Evolutionary conservation across 768 basidiomycete species (phyloP), one percentile per base, ranked within the genome.

Genomic region (Mycena kentingensis): DNA sequence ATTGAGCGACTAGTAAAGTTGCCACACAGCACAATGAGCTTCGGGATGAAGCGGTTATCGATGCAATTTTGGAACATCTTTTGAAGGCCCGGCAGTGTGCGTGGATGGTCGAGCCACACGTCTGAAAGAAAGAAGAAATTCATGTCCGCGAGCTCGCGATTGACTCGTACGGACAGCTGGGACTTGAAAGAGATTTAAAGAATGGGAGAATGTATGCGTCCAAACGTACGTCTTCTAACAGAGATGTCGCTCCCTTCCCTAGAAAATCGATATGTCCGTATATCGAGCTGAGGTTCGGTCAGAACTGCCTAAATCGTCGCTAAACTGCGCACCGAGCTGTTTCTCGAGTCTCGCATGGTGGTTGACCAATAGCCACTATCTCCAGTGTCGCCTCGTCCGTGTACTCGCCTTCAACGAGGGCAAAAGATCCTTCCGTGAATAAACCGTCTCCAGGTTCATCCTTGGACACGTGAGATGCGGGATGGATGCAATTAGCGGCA

Each of bases 231-330:
- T 98, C 97, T 73, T 98, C 95, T 5, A 89, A 72, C 19, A 93
- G 70, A 2, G 95, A 93, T 2, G 94, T 89, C 3, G 91, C 84
- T 2, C 97, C 97, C 62, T 89, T 85, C n/a, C 97, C 97, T 11
- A 98, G 79, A 64, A 98, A 97, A 68, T 99, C 97, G 26, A 98
- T 86, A 65, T 98, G 97, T 0, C 95, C 97, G 65, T 91, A 97
- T 59, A 98, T 87, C 34, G 89, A 92, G 13, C 51, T 63, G 46
- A 68, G 10, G 37, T 28, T 34, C 8, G 31, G 44, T 10, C n/a
- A n/a, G n/a, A n/a, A n/a, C n/a, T n/a, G n/a, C n/a, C n/a, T n/a
- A n/a, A n/a, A n/a, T n/a, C n/a, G n/a, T n/a, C 28, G 19, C 34
- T 19, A 35, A 26, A 31, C 37, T 7, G 60, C 79, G 55, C 64